A percentile compares a stretch with the other conserved stretches of the same genome.
phyloP scores from a whole-genome alignment of 2,329 filamentous ascomycete species.

The Byssoonygena ceratinophila region DNA sequence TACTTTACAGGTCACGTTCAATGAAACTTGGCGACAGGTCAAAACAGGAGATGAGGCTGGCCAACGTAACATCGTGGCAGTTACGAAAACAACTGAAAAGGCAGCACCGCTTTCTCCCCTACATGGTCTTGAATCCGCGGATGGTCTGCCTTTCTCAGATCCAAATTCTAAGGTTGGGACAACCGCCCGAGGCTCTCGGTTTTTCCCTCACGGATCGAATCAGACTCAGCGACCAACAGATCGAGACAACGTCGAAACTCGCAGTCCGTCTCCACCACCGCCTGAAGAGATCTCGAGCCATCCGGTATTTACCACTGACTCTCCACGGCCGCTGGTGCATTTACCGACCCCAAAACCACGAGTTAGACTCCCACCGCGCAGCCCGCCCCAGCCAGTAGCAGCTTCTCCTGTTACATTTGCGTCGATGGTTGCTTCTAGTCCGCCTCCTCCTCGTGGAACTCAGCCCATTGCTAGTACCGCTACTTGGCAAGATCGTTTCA shows the following conservation, averaged over 20 bases:
- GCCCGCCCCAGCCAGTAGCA: slow-evolving; percentile 34
- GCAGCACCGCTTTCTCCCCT: slow-evolving; percentile 24
- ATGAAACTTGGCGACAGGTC: slow-evolving; percentile 40
- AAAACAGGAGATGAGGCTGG: slow-evolving; percentile 33
- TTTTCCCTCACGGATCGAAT: slow-evolving; percentile 38
- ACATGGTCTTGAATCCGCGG: slow-evolving; percentile 29
- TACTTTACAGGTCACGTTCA: slow-evolving; percentile 30
- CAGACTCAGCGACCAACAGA: slow-evolving; percentile 25
- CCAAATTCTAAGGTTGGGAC: slow-evolving; percentile 27
- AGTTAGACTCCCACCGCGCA: slow-evolving; percentile 64
- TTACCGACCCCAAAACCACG: slow-evolving; percentile 55
- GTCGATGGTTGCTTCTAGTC: slow-evolving; percentile 32
- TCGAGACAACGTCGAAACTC: slow-evolving; percentile 27
- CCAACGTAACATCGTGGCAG: slow-evolving; percentile 31
- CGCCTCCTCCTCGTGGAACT: slow-evolving; percentile 31
- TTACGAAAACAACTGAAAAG: slow-evolving; percentile 28
- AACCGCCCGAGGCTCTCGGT: slow-evolving; percentile 37
- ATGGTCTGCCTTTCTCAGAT: slow-evolving; percentile 29
- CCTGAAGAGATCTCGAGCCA: slow-evolving; percentile 47
- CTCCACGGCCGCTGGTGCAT: slow-evolving; percentile 45
- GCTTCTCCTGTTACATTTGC: slow-evolving; percentile 39
- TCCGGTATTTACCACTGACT: slow-evolving; percentile 45
- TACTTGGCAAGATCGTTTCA: slow-evolving; percentile 73
- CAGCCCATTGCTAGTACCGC: slow-evolving; percentile 39
- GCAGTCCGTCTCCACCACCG: slow-evolving; percentile 44